A percentile compares a stretch with the other conserved stretches of the same genome.
Evolutionary conservation across 2,329 filamentous ascomycete species (phyloP).

Genomic region (Triangularia setosa): DNA sequence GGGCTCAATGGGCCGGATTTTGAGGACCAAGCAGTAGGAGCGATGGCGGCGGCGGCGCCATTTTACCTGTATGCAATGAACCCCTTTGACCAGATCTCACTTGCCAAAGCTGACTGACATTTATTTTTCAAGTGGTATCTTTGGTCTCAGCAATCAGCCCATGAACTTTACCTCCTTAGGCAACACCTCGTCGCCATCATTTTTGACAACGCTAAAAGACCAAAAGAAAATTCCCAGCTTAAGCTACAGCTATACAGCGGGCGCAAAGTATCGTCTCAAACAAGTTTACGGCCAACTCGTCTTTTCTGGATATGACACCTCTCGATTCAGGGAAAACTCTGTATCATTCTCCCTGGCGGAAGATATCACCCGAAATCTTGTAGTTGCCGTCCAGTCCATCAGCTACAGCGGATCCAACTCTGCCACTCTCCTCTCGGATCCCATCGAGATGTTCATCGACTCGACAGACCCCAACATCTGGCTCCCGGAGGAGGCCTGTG

Average conservation of each 20-base stretch:
- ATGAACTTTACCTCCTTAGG: conserved; percentile 36
- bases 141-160: conserved; percentile 38
- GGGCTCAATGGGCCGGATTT: conserved; percentile 33
- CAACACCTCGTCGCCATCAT: conserved; percentile 35
- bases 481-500: conserved; percentile 32
- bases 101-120: conserved; percentile 10
- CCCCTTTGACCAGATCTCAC: neutral
- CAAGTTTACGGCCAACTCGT: conserved; percentile 38
- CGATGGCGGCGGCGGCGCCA: conserved; percentile 32
- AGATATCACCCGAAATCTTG: conserved; percentile 34
- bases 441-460: conserved; percentile 36
- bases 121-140: conserved; percentile 31
- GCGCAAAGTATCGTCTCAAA: conserved; percentile 38
- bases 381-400: conserved; percentile 38
- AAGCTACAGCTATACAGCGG: conserved; percentile 42
- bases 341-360: conserved; percentile 36
- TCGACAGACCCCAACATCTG: conserved; percentile 36
- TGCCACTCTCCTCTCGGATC: conserved; percentile 30
- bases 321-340: conserved; percentile 36
- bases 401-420: conserved; percentile 34
- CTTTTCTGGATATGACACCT: conserved; percentile 40
- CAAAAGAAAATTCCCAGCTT: conserved; percentile 37
- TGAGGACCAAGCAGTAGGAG: conserved; percentile 32
- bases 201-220: conserved; percentile 36
- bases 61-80: conserved; percentile 35